Conservation (phyloP, 306 rosid genomes). For the Trichosanthes cucumerina region DNA sequence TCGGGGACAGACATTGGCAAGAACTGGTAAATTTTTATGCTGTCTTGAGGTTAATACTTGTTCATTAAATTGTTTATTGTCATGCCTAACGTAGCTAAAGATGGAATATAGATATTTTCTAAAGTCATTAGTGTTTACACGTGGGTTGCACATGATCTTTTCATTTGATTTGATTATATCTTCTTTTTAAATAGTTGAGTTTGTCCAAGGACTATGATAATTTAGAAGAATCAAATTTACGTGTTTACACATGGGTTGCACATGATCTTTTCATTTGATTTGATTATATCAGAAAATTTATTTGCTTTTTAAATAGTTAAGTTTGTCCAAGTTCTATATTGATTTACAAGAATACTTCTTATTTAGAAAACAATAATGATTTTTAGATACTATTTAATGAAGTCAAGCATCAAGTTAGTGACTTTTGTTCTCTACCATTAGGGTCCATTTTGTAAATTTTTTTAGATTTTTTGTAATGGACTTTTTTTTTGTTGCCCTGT, state of each 20-base stretch:
- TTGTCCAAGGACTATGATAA: neutral
- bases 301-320: neutral
- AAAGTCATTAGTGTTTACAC: neutral
- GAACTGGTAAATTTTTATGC: constrained; percentile 58
- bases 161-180: neutral
- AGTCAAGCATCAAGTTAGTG: neutral
- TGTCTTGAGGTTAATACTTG: constrained; percentile 6
- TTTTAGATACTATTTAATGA: neutral
- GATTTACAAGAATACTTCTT: neutral
- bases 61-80: neutral
- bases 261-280: neutral
- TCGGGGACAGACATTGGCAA: constrained; percentile 91
- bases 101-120: neutral
- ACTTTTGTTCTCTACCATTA: neutral
- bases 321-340: neutral
- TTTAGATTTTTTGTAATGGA: neutral
- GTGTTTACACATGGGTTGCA: neutral
- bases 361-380: neutral
- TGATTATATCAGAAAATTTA: neutral
- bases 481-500: neutral
- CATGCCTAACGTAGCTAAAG: neutral
- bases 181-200: neutral
- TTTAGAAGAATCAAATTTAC: neutral
- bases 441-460: neutral
- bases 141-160: neutral